Base-by-base conservation (phyloP, 805 yeast genomes). In the Kazachstania martiniae region DNA sequence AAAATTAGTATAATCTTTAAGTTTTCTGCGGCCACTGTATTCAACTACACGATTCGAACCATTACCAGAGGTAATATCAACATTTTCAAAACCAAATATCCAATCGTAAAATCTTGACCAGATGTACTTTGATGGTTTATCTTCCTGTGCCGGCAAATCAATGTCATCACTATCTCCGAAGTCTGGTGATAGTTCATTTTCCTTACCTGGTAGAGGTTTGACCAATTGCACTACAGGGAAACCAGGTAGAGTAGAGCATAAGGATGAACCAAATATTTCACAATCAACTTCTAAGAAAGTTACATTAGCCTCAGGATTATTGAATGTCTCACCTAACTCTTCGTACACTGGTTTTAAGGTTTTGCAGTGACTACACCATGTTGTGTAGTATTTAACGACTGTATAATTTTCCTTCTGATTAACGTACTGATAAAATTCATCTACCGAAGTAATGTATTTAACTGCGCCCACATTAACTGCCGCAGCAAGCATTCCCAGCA, bases 331-430 rank as follows among this genome's bases (percentile, higher is more conserved):
- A 33, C 67, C 68, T 48, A 73, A 56, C 38, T 68, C 67, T 35
- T 67, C 69, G 68, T 63, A 65, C 3, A 63, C 59, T 5, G 84
- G 84, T 50, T 61, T 63, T 46, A 77, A 49, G 23, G 59, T 62
- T 49, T 70, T 70, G 49, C 86, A 77, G 51, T 77, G 84, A 23
- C 74, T 59, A 53, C 86, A 77, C 86, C 86, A 77, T 33, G 71
- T 74, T 8, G 86, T 82, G 44, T 68, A 76, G 42, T 53, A 56
- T 28, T 58, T 58, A 2, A 58, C 53, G 23, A 58, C 44, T 2
- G 58, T 53, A 34, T 48, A 58, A 5, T 53, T 36, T 14, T 44
- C 40, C 9, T 38, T 40, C 8, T 19, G 42, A 34, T 54, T 51
- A 6, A 42, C 46, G 7, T 38, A 36, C 18, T 53, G 50, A 28